Base-by-base conservation (phyloP, 116 monocot species). In the Papilionanthe hybrid region DNA sequence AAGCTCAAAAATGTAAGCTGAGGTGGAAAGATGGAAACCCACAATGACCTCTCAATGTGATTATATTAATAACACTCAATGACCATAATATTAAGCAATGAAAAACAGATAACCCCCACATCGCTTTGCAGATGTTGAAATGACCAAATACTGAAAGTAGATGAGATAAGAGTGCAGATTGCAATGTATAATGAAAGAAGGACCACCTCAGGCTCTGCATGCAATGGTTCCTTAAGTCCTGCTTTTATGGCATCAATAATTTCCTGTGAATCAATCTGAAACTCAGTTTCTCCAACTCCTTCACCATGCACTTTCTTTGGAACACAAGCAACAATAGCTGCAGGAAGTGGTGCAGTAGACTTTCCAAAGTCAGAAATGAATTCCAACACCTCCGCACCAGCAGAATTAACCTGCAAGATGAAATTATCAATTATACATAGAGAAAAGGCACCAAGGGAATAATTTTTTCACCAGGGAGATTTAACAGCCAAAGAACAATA, bases 311-410 rank as follows among this genome's bases (percentile, higher is more conserved):
- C 86, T 72, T 88, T 93, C 78, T 85, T 93, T 17, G 99, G 99
- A 83, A 95, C 90, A 84, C 99, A 99, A 50, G 95, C 99, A 83
- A 99, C 99, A 86, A 99, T 93, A 86, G 99, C 99, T 72, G 99
- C 90, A 85, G 99, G 89, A 84, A 86, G 85, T 53, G 95, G 93
- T 71, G 99, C 91, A 47, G 77, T 83, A 55, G 91, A 87, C 29
- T 89, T 92, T 80, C 94, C 95, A 89, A 87, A 95, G 43, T 99
- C 89, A 71, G 99, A 89, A 83, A 99, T 93, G 81, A 92, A 99
- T 75, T 99, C 99, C 87, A 99, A 77, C 58, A 99, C 90, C 75
- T 95, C 80, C 37, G 95, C 91, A 84, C 99, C 95, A 77, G 80
- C 75, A 75, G 83, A 72, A 84, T 99, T 99, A 72, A 99, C 99